phyloP scores from a whole-genome alignment of 768 basidiomycete genomes.

The Kwoniella pini region DNA sequence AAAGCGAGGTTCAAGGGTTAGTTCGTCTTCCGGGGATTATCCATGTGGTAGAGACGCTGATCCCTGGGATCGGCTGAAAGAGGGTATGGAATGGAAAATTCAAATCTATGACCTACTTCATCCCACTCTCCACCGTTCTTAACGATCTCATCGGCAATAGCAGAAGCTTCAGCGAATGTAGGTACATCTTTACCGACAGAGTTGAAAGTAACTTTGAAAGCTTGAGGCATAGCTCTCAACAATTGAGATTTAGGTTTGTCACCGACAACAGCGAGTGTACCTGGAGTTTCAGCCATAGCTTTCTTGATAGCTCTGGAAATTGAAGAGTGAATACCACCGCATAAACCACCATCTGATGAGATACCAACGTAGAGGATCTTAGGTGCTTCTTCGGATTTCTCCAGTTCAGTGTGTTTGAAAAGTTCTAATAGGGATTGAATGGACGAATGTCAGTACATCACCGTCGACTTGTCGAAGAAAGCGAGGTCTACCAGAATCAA shows the following conservation, averaged over 20 bases:
- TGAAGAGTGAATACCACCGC: constrained; percentile 98
- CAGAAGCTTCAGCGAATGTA: constrained; percentile 92
- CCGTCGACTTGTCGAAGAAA: no score
- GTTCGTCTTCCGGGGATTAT: background rate
- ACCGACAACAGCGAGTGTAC: constrained; percentile 78
- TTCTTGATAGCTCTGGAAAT: constrained; percentile 85
- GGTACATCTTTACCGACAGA: constrained; percentile 97
- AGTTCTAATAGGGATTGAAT: constrained; percentile 64
- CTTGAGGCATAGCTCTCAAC: constrained; percentile 63
- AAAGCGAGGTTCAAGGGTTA: constrained; percentile 25
- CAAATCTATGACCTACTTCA: constrained; percentile 58
- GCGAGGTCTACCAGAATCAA: no score
- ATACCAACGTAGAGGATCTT: constrained; percentile 87
- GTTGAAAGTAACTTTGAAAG: constrained; percentile 86
- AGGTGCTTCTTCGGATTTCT: constrained; percentile 58
- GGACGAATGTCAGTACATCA: no score
- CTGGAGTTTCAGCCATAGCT: constrained; percentile 61
- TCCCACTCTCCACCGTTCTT: constrained; percentile 84
- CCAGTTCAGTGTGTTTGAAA: constrained; percentile 69
- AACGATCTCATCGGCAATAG: constrained; percentile 88
- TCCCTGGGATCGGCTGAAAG: background rate
- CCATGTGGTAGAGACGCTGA: background rate
- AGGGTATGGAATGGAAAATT: background rate
- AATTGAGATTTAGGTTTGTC: constrained; percentile 98
- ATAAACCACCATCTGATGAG: constrained; percentile 98